These are phyloP conservation scores for Priceomyces castillae DNA, from an alignment of 805 yeast genomes.

Conservation along the genomic window DNA sequence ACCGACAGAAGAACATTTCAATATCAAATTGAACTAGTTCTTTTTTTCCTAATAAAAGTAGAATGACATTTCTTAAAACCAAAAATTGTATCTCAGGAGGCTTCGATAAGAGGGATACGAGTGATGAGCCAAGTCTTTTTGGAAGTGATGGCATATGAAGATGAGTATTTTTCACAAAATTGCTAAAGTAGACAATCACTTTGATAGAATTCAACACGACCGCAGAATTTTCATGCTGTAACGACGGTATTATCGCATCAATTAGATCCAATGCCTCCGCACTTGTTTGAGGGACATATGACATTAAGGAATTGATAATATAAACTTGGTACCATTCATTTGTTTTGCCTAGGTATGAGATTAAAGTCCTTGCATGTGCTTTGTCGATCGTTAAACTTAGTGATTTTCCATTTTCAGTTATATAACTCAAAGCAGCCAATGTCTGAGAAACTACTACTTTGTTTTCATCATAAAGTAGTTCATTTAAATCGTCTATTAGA, in stretches of 20 bases:
- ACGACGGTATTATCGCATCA: conserved; percentile 61
- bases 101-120: conserved; percentile 66
- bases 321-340: conserved; percentile 76
- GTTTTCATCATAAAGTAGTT: conserved; percentile 52
- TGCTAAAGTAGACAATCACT: conserved; percentile 65
- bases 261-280: conserved; percentile 64
- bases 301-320: conserved; percentile 61
- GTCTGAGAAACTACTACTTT: conserved; percentile 69
- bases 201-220: conserved; percentile 78
- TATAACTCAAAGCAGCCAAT: conserved; percentile 60
- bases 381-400: conserved; percentile 55
- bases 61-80: conserved; percentile 74
- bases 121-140: conserved; percentile 61
- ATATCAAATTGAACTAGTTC: conserved; percentile 63
- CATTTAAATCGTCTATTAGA: conserved; percentile 49
- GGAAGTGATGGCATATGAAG: conserved; percentile 54
- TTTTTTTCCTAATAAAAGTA: conserved; percentile 66
- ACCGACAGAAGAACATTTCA: conserved; percentile 77
- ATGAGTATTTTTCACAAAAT: conserved; percentile 61
- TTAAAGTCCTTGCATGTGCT: conserved; percentile 35
- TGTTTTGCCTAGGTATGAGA: conserved; percentile 31
- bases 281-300: conserved; percentile 68
- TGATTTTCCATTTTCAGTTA: conserved; percentile 55
- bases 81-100: conserved; percentile 83
- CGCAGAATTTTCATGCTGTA: conserved; percentile 78